Base-by-base conservation (phyloP, 1,284 basidiomycete genomes). In the Cryptococcus sp. region DNA sequence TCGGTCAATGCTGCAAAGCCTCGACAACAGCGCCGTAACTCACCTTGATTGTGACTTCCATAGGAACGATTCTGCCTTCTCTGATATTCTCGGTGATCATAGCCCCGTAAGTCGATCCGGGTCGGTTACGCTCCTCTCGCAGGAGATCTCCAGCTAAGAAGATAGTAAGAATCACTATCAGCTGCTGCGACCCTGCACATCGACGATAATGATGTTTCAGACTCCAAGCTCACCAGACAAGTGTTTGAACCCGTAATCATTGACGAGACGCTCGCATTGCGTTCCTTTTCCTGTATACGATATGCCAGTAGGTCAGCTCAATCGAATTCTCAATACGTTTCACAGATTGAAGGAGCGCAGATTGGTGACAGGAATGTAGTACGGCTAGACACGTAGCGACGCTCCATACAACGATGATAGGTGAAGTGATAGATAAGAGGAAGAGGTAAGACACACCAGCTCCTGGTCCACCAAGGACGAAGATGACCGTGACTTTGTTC, bases 381-480 rank as follows among this genome's bases (percentile, higher is more conserved):
- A 44, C 5, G 41, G 41, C 22, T 6, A 2, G 41, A 19, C 41
- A 16, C n/a, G 22, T 44, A 8, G 15, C 13, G 41, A 8, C n/a
- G 13, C n/a, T 22, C 6, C 13, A 44, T n/a, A 22, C 41, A 22
- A n/a, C 8, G 41, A 11, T 19, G 41, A 8, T 2, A 10, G 29
- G 22, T 44, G 41, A 1, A 44, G 41, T 5, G 41, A 34, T 7
- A 34, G 29, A 34, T 34, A 34, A 44, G 40, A 43, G 20, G 20
- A 20, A 16, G 13, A 44, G 23, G 37, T 8, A 26, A 29, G 15
- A 77, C 82, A 64, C 63, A 87, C 91, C 93, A 66, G 93, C 93
- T 55, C 96, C 96, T 22, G 96, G 96, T 1, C 96, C 96, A 43
- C 96, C 96, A 22, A 99, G 88, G 19, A 99, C 94, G 72, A 93